Evolutionary conservation across 768 basidiomycete species (phyloP).

Genomic region (Rhizopogon vulgaris): DNA sequence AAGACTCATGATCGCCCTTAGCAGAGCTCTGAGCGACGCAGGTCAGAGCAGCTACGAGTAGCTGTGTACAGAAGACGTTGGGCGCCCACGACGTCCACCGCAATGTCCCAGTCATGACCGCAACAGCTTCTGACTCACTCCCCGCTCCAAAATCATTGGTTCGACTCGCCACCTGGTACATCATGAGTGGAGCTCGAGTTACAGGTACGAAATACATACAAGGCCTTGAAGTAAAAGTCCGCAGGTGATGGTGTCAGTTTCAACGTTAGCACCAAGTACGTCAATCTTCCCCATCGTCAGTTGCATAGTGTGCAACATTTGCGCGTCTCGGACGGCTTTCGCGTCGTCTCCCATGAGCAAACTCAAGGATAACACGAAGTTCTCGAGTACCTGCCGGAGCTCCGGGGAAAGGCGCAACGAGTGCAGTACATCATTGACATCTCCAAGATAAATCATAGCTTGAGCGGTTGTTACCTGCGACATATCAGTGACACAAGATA

Average conservation of each 20-base stretch:
- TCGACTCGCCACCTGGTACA: conserved; percentile 47
- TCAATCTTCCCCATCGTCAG: conserved; percentile 53
- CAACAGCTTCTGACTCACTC: conserved; percentile 43
- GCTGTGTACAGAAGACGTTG: conserved; percentile 59
- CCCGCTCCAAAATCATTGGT: conserved; percentile 62
- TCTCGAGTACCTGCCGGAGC: conserved; percentile 53
- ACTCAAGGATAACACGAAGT: conserved; percentile 51
- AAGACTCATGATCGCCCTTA: conserved; percentile 22
- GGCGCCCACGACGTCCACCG: conserved; percentile 63
- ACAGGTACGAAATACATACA: conserved; percentile 32
- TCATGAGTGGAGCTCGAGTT: conserved; percentile 1
- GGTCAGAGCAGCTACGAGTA: conserved; percentile 56
- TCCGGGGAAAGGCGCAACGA: conserved; percentile 45
- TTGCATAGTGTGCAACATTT: conserved; percentile 62
- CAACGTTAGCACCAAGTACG: conserved; percentile 49
- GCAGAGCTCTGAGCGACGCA: conserved; percentile 51
- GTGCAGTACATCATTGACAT: conserved; percentile 49
- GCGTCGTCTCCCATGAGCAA: conserved; percentile 63
- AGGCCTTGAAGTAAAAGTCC: conserved; percentile 56
- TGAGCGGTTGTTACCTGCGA: conserved; percentile 58
- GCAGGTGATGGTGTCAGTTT: conserved; percentile 60
- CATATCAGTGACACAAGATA: conserved; percentile 55
- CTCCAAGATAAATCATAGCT: conserved; percentile 41
- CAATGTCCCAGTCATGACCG: conserved; percentile 48
- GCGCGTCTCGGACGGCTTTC: conserved; percentile 63